Evolutionary conservation across 805 yeast genomes (phyloP).

Genomic region (Candida taoyuanica): DNA sequence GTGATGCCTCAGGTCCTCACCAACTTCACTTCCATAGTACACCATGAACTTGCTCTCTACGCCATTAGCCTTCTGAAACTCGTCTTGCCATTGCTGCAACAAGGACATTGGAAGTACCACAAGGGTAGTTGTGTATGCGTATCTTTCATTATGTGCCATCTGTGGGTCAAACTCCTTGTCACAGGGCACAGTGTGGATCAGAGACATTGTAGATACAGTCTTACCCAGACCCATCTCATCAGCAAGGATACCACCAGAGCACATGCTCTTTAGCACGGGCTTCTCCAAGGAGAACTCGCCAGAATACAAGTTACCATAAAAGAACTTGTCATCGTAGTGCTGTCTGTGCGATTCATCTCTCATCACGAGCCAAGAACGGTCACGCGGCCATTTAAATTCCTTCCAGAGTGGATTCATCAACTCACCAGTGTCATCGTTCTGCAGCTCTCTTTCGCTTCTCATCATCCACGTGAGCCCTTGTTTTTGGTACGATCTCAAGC

Average conservation of each 20-base stretch:
- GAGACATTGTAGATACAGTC: slow-evolving; percentile 76
- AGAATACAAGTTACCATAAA: slow-evolving; percentile 73
- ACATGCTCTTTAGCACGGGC: slow-evolving; percentile 57
- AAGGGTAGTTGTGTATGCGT: slow-evolving; percentile 70
- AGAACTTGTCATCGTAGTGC: slow-evolving; percentile 28
- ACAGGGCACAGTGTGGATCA: slow-evolving; percentile 60
- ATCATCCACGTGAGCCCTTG: slow-evolving; percentile 89
- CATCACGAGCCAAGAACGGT: slow-evolving; percentile 35
- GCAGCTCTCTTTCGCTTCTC: slow-evolving; percentile 62
- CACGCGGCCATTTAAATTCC: slow-evolving; percentile 68
- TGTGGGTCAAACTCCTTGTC: slow-evolving; percentile 33
- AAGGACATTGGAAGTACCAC: slow-evolving; percentile 88
- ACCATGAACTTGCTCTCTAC: slow-evolving; percentile 46
- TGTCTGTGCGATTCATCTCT: slow-evolving; percentile 20
- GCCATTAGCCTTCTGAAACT: slow-evolving; percentile 56
- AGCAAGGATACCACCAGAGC: slow-evolving; percentile 84
- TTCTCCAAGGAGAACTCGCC: slow-evolving; percentile 70
- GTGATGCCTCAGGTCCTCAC: slow-evolving; percentile 40
- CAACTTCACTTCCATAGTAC: slow-evolving; percentile 69
- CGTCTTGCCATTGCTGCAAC: slow-evolving; percentile 87
- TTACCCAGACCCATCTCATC: slow-evolving; percentile 98
- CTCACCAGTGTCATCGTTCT: slow-evolving; percentile 39
- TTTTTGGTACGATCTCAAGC: slow-evolving; percentile 71
- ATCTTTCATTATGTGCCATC: slow-evolving; percentile 26
- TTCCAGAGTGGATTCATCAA: slow-evolving; percentile 85